These are phyloP conservation scores for Psilocybe mexicana DNA, from an alignment of 1,284 basidiomycete genomes.

Conservation along the genomic window DNA sequence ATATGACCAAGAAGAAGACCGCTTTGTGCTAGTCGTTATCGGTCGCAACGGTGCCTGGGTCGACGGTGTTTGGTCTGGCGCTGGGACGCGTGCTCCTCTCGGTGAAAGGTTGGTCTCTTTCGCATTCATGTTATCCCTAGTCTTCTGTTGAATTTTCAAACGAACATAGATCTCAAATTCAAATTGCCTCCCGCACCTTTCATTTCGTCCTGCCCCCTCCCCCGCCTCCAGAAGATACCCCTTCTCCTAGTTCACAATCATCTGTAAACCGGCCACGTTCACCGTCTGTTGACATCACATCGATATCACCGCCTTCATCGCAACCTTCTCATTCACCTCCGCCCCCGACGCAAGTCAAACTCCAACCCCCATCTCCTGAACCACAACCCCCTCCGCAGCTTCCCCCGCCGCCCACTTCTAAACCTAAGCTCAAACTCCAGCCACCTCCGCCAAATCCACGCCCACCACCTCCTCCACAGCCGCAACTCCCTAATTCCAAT, in stretches of 20 bases:
- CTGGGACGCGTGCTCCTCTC: constrained; percentile 82
- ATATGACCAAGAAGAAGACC: constrained; percentile 84
- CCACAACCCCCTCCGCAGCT: constrained; percentile 44
- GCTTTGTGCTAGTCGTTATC: constrained; percentile 88
- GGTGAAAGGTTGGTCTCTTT: constrained; percentile 67
- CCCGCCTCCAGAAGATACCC: constrained; percentile 70
- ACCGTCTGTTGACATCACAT: constrained; percentile 78
- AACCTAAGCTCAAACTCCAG: constrained; percentile 34
- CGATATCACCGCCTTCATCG: constrained; percentile 79
- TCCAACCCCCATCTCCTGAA: constrained; percentile 40
- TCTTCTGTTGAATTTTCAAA: constrained; percentile 11
- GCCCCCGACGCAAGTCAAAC: constrained; percentile 43
- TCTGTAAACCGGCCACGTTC: constrained; percentile 59
- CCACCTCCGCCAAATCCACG: constrained; percentile 28
- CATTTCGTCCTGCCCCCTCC: constrained; percentile 91
- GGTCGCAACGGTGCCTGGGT: constrained; percentile 98
- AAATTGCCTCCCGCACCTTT: constrained; percentile 97
- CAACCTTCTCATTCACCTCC: constrained; percentile 72
- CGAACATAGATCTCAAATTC: constrained; percentile 85
- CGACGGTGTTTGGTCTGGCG: constrained; percentile 92
- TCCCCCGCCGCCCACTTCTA: constrained; percentile 26
- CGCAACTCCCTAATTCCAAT: constrained; percentile 60
- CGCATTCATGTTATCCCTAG: not conserved
- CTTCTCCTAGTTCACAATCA: constrained; percentile 72
- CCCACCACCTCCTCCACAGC: constrained; percentile 30